Percentiles rank a stretch among this genome's conserved stretches.
These are phyloP conservation scores for Pyronema domesticum DNA, from an alignment of 495 filamentous ascomycete genomes.

Conservation along the genomic window DNA sequence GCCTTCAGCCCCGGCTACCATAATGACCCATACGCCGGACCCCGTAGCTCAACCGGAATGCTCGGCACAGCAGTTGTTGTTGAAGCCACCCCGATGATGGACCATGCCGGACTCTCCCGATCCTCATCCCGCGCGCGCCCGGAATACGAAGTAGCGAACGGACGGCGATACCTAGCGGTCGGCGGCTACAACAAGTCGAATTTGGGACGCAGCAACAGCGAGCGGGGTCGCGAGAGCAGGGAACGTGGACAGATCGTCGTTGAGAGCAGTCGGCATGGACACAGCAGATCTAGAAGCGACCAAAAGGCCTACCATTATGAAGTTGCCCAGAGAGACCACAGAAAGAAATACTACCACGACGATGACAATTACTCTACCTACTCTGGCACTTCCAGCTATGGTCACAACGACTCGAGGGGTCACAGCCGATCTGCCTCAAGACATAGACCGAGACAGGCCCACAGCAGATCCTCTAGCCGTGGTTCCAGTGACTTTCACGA, in stretches of 20 bases:
- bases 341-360: background rate
- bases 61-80: slow-evolving; percentile 1
- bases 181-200: background rate
- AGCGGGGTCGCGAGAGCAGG: background rate
- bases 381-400: background rate
- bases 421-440: background rate
- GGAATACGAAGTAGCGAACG: background rate
- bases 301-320: background rate
- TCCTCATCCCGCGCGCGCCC: background rate
- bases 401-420: background rate
- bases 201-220: background rate
- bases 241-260: background rate
- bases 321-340: background rate
- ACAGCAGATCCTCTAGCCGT: background rate
- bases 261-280: background rate
- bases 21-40: background rate
- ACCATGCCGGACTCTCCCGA: background rate
- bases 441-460: background rate
- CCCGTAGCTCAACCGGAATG: too few species aligned
- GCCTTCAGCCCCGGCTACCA: background rate
- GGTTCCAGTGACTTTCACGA: background rate
- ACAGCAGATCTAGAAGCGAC: background rate
- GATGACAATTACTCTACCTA: background rate
- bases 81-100: background rate
- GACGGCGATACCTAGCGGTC: background rate